Percentiles rank a stretch among this genome's conserved stretches.
These are phyloP conservation scores for Mortierella claussenii DNA, from an alignment of 192 early-diverging fungal genomes.

Conservation along the genomic window DNA sequence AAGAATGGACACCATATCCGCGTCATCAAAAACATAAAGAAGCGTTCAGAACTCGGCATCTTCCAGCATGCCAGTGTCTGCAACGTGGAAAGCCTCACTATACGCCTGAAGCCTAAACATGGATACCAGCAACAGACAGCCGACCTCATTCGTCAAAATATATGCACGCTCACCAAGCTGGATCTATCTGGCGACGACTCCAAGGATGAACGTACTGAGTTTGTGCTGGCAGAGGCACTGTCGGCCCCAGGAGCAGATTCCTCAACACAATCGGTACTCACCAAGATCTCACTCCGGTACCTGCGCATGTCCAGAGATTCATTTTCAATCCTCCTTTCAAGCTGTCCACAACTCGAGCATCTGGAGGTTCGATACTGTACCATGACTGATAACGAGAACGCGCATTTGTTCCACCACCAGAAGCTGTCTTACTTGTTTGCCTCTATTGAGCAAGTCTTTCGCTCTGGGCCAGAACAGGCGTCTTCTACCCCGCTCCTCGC, in stretches of 20 bases:
- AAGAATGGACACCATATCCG: slow-evolving; percentile 14
- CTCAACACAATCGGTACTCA: background rate
- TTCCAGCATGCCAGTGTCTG: background rate
- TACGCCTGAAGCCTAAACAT: background rate
- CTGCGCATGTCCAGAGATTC: background rate
- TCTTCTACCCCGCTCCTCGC: background rate
- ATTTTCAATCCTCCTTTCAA: background rate
- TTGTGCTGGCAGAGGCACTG: background rate
- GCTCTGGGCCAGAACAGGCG: background rate
- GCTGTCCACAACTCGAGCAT: background rate
- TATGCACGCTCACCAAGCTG: background rate
- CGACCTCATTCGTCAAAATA: background rate
- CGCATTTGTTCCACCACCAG: background rate
- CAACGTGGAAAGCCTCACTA: background rate
- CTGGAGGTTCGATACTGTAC: background rate
- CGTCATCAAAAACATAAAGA: background rate
- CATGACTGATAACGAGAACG: background rate
- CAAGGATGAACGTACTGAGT: background rate
- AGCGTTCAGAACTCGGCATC: background rate
- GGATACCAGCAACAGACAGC: background rate
- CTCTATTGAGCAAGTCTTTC: background rate
- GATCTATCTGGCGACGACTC: background rate
- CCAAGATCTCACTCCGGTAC: background rate
- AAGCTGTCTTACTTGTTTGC: background rate
- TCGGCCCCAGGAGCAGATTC: too few species aligned